Conservation (phyloP, 73 alveolate species). For the Uronychia binucleata region DNA sequence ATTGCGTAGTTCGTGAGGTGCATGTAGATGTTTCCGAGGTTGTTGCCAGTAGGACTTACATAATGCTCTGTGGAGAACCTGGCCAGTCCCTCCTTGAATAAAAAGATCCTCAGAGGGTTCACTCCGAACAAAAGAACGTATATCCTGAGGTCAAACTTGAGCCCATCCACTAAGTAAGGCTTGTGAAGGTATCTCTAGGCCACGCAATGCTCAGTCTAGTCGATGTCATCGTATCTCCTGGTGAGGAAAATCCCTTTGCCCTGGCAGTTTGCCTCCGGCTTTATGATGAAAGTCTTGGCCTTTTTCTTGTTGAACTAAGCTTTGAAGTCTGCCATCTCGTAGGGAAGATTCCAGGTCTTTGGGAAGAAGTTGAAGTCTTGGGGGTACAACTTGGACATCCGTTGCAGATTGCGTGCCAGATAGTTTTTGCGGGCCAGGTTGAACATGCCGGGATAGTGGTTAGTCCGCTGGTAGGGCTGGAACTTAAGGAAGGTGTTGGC, state of each 20-base stretch:
- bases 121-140: constrained; percentile 77
- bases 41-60: constrained; percentile 34
- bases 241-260: constrained; percentile 68
- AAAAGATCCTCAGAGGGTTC: constrained; percentile 79
- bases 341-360: constrained; percentile 75
- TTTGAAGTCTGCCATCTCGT: constrained; percentile 69
- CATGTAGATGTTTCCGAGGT: constrained; percentile 60
- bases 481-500: not conserved
- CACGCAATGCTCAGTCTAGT: constrained; percentile 31
- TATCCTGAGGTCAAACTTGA: constrained; percentile 83
- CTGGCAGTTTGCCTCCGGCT: constrained; percentile 63
- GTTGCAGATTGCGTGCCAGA: constrained; percentile 66
- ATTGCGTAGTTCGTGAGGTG: constrained; percentile 88
- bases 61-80: constrained; percentile 88
- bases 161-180: constrained; percentile 75
- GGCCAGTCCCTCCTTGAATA: constrained; percentile 79
- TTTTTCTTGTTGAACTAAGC: constrained; percentile 30
- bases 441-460: constrained; percentile 89
- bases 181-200: constrained; percentile 68
- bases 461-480: constrained; percentile 24
- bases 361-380: constrained; percentile 75
- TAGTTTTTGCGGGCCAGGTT: constrained; percentile 81
- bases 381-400: constrained; percentile 67
- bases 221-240: constrained; percentile 31
- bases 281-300: constrained; percentile 36